These are phyloP conservation scores for Herpetomonas samuelpessoai DNA, from an alignment of 208 protist species.

Conservation along the genomic window DNA sequence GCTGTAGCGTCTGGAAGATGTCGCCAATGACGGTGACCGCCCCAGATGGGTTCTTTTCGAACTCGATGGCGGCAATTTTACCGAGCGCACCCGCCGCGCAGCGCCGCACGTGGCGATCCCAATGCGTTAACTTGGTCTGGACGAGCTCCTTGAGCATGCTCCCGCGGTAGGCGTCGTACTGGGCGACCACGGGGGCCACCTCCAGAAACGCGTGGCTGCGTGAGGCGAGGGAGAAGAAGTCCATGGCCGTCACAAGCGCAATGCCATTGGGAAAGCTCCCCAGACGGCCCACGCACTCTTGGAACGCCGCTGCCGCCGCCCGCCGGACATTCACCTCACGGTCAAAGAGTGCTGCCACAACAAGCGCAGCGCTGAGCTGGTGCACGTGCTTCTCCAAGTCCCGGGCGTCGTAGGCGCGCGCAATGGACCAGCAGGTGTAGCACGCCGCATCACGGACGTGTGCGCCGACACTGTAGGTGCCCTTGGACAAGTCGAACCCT, in stretches of 20 bases:
- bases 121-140: slow-evolving; percentile 85
- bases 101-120: slow-evolving; percentile 83
- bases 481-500: slow-evolving; percentile 93
- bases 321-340: slow-evolving; percentile 92
- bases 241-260: slow-evolving; percentile 93
- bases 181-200: slow-evolving; percentile 69
- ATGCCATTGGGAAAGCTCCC: slow-evolving; percentile 97
- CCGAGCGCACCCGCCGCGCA: slow-evolving; percentile 81
- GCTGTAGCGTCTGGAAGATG: slow-evolving; percentile 14
- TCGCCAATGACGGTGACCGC: slow-evolving; percentile 9
- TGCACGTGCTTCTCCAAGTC: slow-evolving; percentile 86
- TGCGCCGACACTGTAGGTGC: slow-evolving; percentile 94
- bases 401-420: slow-evolving; percentile 93
- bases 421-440: slow-evolving; percentile 98
- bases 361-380: slow-evolving; percentile 62
- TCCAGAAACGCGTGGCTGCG: slow-evolving; percentile 86
- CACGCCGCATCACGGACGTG: slow-evolving; percentile 98
- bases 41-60: slow-evolving; percentile 5
- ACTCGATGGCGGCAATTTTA: slow-evolving; percentile 41
- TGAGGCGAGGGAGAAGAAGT: slow-evolving; percentile 96
- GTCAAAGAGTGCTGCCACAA: slow-evolving; percentile 88
- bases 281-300: slow-evolving; percentile 92
- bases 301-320: slow-evolving; percentile 91
- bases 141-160: slow-evolving; percentile 90
- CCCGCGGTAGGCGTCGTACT: slow-evolving; percentile 75